Conservation (phyloP, 2,329 filamentous ascomycete species). For the Fusarium buxicola region DNA sequence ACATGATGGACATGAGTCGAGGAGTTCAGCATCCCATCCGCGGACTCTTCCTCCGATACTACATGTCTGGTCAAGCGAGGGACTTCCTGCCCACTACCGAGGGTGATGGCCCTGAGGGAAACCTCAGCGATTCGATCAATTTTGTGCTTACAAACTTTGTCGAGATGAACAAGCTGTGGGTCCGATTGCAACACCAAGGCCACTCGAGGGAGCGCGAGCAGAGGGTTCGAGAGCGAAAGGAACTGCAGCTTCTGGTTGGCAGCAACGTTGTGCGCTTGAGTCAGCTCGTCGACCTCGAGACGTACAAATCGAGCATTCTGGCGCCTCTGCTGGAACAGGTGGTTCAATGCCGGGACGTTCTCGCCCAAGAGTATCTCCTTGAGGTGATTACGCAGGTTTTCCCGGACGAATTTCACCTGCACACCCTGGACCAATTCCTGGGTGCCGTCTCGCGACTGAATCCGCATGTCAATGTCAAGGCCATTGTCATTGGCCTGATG, state of each 20-base stretch:
- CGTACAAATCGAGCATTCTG: slow-evolving; percentile 91
- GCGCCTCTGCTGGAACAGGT: slow-evolving; percentile 94
- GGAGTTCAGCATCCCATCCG: slow-evolving; percentile 97
- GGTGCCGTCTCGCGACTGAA: slow-evolving; percentile 93
- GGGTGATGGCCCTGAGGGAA: slow-evolving; percentile 92
- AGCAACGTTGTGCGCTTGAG: slow-evolving; percentile 96
- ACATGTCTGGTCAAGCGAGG: slow-evolving; percentile 92
- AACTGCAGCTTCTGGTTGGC: slow-evolving; percentile 93
- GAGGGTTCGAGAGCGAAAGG: slow-evolving; percentile 92
- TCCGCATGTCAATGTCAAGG: slow-evolving; percentile 97
- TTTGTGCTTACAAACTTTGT: slow-evolving; percentile 99
- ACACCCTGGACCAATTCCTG: slow-evolving; percentile 95
- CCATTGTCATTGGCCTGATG: slow-evolving; percentile 98
- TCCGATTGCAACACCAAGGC: slow-evolving; percentile 95
- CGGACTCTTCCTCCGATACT: slow-evolving; percentile 95
- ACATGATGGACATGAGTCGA: slow-evolving; percentile 99
- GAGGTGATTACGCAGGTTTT: slow-evolving; percentile 99
- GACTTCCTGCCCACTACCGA: slow-evolving; percentile 86
- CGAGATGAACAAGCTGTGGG: slow-evolving; percentile 99
- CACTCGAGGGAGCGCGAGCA: slow-evolving; percentile 95
- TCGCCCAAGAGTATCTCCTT: slow-evolving; percentile 96
- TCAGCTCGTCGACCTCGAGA: slow-evolving; percentile 93
- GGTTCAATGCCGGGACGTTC: slow-evolving; percentile 95
- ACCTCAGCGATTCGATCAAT: slow-evolving; percentile 96
- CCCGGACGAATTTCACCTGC: slow-evolving; percentile 97